Base-by-base conservation (phyloP, 805 yeast genomes). In the Sugiyamaella chiloensis region DNA sequence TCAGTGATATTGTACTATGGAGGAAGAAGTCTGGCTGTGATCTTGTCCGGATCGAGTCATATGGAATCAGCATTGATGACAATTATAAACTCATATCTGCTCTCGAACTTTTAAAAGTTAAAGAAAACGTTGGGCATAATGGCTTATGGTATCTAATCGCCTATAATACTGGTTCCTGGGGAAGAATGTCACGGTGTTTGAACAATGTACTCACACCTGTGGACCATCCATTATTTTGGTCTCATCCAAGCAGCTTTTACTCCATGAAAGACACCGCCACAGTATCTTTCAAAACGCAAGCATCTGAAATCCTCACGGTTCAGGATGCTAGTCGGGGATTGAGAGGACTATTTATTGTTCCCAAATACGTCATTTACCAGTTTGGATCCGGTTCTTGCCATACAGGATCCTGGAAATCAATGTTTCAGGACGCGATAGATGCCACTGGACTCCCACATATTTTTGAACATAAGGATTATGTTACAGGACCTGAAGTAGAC, bases 131-230 rank as follows among this genome's bases (percentile, higher is more conserved):
- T 12, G 14, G 43, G n/a, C 23, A 4, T 23, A 19, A 19, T 24
- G n/a, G 20, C 37, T 21, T n/a, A 6, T 20, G 8, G 16, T 14
- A 12, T 14, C 4, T 47, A n/a, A 47, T 47, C 16, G 48, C 48
- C 5, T 47, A 42, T 26, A 47, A 47, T 24, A 26, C 36, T 14
- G 51, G 51, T 4, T 36, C 44, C 3, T 31, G 35, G 27, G 51
- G 51, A 12, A 42, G 29, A 24, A 23, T 37, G 32, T 47, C 51
- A 6, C 37, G 51, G 24, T 47, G 51, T 23, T 7, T 47, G 5
- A 47, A 47, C 35, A 14, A 20, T 7, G 34, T 29, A 5, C 36
- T 47, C 20, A 21, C 51, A 9, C 51, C 51, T 2, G 51, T 47
- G 20, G 42, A 32, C 3, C 48, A 42, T 14, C 48, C 48, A 11